These are phyloP conservation scores for Komagataella pseudopastoris DNA, from an alignment of 805 yeast species.

Conservation along the genomic window DNA sequence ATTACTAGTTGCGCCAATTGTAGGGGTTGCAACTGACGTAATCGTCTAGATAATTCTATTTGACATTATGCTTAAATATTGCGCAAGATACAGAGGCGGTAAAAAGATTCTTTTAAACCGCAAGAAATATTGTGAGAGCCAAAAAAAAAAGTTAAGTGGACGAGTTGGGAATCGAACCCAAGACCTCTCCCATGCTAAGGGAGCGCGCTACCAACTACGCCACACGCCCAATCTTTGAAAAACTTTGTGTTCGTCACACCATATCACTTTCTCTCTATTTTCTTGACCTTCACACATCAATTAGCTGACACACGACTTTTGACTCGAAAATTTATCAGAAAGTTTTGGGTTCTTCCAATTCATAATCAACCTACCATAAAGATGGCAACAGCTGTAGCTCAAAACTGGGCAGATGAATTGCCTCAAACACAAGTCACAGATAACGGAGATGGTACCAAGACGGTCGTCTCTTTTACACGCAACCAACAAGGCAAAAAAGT, in stretches of 20 bases:
- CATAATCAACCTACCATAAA: neutral
- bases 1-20: neutral
- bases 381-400: slow-evolving; percentile 19
- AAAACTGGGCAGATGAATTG: slow-evolving; percentile 57
- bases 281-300: neutral
- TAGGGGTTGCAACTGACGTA: neutral
- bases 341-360: neutral
- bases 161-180: slow-evolving; percentile 71
- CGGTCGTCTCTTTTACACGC: slow-evolving; percentile 64
- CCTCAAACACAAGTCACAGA: slow-evolving; percentile 62
- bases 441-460: slow-evolving; percentile 82
- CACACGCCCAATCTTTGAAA: slow-evolving; percentile 42
- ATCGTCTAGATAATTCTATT: neutral
- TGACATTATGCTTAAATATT: too few species aligned
- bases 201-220: slow-evolving; percentile 75
- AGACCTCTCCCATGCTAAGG: slow-evolving; percentile 73
- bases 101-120: too few species aligned
- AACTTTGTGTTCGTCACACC: too few species aligned
- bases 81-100: too few species aligned
- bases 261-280: too few species aligned
- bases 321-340: neutral
- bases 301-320: neutral
- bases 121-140: too few species aligned
- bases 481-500: slow-evolving; percentile 75
- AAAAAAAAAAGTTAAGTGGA: slow-evolving; percentile 25